phyloP scores from a whole-genome alignment of 2,329 filamentous ascomycete genomes.

The Ascomycota sp. region DNA sequence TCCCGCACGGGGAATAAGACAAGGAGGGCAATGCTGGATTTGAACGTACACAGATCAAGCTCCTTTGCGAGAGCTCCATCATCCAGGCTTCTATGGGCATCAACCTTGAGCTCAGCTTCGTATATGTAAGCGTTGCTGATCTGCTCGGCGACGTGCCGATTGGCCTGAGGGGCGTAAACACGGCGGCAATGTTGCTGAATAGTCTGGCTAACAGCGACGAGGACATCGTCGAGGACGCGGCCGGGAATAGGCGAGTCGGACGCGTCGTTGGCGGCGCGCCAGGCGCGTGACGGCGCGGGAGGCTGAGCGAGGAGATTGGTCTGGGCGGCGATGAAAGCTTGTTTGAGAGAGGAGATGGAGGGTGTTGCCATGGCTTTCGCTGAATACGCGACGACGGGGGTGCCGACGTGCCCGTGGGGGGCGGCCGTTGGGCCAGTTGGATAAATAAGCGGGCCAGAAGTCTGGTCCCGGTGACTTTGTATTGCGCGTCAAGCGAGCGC shows the following conservation, averaged over 20 bases:
- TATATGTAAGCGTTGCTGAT: constrained; percentile 44
- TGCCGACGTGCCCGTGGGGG: no score
- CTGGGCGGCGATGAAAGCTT: constrained; percentile 40
- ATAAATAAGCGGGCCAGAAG: no score
- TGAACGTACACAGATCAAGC: constrained; percentile 22
- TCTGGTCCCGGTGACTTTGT: no score
- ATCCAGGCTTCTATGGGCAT: constrained; percentile 13
- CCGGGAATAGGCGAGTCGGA: constrained; percentile 21
- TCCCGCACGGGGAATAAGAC: no score
- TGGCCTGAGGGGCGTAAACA: constrained; percentile 48
- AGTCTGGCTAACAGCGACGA: constrained; percentile 37
- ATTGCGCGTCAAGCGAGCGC: no score
- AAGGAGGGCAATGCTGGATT: neutral
- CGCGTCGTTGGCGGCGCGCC: constrained; percentile 26
- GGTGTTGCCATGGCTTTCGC: constrained; percentile 17
- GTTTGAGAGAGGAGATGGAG: constrained; percentile 42
- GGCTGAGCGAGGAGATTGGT: constrained; percentile 41
- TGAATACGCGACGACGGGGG: no score
- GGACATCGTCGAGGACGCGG: constrained; percentile 32
- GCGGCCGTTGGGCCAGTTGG: no score
- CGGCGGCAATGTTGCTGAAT: constrained; percentile 44
- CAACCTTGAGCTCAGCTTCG: constrained; percentile 19
- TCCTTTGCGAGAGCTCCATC: constrained; percentile 17
- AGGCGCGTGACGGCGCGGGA: constrained; percentile 31
- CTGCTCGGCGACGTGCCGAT: constrained; percentile 51